These are phyloP conservation scores for Stephanodiscus minutulus DNA, from an alignment of 108 stramenopile species.

Conservation along the genomic window DNA sequence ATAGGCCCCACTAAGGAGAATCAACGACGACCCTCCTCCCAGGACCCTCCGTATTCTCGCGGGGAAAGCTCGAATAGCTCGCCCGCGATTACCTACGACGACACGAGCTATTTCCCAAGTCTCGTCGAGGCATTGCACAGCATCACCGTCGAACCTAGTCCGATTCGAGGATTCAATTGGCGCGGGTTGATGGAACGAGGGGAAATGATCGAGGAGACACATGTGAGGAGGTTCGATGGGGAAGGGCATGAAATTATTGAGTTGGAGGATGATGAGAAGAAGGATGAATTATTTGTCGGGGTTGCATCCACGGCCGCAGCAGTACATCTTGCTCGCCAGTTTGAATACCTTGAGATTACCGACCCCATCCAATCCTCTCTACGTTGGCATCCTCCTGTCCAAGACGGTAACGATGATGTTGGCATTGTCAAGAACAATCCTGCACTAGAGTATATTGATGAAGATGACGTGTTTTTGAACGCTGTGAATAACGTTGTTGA, in stretches of 20 bases:
- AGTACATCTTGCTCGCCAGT: too few species aligned
- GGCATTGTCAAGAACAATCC: too few species aligned
- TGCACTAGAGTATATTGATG: constrained; percentile 2
- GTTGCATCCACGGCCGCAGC: too few species aligned
- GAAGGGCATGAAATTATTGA: not conserved
- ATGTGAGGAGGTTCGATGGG: not conserved
- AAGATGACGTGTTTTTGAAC: not conserved
- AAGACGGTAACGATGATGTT: constrained; percentile 3
- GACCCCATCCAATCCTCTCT: too few species aligned
- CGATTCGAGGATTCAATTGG: constrained; percentile 54
- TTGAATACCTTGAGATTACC: too few species aligned
- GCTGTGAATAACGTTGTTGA: not conserved
- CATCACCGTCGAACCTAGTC: constrained; percentile 40
- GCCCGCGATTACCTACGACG: not conserved
- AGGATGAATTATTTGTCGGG: not conserved
- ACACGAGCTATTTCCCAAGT: constrained; percentile 16
- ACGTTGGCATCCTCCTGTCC: too few species aligned
- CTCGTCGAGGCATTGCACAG: constrained; percentile 29
- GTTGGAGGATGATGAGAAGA: too few species aligned
- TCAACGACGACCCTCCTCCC: not conserved
- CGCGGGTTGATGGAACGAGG: constrained; percentile 37
- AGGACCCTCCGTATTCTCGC: too few species aligned
- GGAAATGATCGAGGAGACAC: constrained; percentile 32
- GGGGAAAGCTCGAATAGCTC: too few species aligned
- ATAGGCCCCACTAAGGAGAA: not conserved